phyloP scores from a whole-genome alignment of 768 basidiomycete genomes.

The Cyathus striatus region DNA sequence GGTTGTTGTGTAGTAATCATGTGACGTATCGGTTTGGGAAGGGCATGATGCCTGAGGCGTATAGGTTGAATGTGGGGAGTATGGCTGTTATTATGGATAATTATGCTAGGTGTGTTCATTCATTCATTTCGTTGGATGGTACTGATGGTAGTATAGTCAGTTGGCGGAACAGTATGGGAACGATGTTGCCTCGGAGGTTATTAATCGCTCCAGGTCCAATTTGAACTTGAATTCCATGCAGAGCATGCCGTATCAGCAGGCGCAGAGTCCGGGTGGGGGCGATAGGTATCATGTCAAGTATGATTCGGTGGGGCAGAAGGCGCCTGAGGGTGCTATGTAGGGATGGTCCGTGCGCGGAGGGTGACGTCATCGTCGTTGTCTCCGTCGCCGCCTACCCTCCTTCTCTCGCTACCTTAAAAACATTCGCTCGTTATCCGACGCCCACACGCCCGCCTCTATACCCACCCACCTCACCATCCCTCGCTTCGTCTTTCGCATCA shows the following conservation, averaged over 20 bases:
- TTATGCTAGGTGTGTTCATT: constrained; percentile 58
- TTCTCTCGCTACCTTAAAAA: no score
- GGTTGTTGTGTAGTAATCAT: constrained; percentile 73
- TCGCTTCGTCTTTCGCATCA: no score
- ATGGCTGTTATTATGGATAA: constrained; percentile 86
- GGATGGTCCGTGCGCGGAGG: no score
- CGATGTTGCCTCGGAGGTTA: constrained; percentile 54
- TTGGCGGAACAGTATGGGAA: constrained; percentile 70
- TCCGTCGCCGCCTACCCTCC: no score
- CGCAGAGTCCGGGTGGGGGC: neutral
- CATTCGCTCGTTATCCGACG: no score
- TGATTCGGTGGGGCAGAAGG: neutral
- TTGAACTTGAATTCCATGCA: constrained; percentile 31
- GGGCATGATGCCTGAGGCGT: constrained; percentile 84
- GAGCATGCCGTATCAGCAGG: constrained; percentile 14
- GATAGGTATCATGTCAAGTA: neutral
- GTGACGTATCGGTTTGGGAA: constrained; percentile 86
- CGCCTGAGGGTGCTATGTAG: neutral
- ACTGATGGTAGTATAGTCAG: constrained; percentile 37
- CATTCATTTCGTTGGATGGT: constrained; percentile 2
- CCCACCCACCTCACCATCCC: no score
- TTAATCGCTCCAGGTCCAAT: constrained; percentile 53
- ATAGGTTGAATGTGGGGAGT: constrained; percentile 64
- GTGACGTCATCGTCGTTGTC: no score
- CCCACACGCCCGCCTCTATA: no score